Conservation (phyloP, 306 rosid species). For the Cucumis hystrix region DNA sequence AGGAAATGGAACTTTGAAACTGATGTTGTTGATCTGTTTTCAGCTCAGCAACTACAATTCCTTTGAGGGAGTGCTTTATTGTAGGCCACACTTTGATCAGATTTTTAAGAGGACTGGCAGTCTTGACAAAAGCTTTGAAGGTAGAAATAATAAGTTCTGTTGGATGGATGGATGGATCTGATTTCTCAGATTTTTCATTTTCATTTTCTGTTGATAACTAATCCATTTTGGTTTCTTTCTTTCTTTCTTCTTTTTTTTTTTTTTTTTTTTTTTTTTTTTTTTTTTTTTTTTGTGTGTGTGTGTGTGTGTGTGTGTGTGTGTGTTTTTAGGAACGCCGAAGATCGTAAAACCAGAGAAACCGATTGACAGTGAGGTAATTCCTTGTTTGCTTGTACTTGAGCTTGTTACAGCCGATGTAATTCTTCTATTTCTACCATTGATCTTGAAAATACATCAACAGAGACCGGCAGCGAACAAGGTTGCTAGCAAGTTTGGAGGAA, state of each 20-base stretch:
- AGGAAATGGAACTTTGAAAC: not conserved
- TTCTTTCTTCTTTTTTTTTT: no score
- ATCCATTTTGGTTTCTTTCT: not conserved
- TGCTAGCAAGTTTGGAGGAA: conserved; percentile 83
- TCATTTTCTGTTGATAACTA: not conserved
- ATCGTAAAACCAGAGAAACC: conserved; percentile 70
- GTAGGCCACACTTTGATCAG: conserved; percentile 94
- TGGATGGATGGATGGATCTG: conserved; percentile 6
- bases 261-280: no score
- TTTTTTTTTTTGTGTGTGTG: no score
- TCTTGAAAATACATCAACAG: conserved; percentile 17
- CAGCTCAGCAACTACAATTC: conserved; percentile 99
- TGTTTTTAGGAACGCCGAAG: conserved; percentile 72
- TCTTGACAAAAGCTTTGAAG: conserved; percentile 97
- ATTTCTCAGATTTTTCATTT: conserved; percentile 4
- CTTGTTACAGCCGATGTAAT: not conserved
- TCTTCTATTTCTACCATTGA: not conserved
- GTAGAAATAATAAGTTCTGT: conserved; percentile 17
- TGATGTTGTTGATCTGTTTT: conserved; percentile 13
- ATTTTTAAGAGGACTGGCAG: conserved; percentile 95
- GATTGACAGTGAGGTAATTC: conserved; percentile 52
- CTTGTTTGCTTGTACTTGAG: not conserved
- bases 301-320: no score
- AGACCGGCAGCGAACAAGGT: conserved; percentile 61
- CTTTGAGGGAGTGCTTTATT: conserved; percentile 93